phyloP scores from a whole-genome alignment of 129 eudicot species.

The Helichrysum umbraculigerum region DNA sequence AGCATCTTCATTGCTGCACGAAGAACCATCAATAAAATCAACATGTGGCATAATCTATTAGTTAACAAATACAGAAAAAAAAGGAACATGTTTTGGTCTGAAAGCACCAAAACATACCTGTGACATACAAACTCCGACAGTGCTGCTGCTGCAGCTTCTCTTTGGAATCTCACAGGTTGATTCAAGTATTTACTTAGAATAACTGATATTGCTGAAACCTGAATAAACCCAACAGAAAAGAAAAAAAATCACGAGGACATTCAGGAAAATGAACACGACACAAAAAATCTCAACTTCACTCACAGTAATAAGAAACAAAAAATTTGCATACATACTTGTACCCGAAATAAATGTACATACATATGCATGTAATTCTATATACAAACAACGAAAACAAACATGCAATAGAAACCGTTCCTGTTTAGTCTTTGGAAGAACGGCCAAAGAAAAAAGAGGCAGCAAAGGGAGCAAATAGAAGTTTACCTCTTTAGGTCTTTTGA shows the following conservation, averaged over 20 bases:
- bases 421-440: background rate
- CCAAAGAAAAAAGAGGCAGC: background rate
- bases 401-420: background rate
- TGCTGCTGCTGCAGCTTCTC: conserved; percentile 99
- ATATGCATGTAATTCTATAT: background rate
- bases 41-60: background rate
- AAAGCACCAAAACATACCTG: conserved; percentile 48
- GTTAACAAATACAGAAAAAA: background rate
- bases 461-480: background rate
- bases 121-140: conserved; percentile 83
- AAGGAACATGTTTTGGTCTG: conserved; percentile 8
- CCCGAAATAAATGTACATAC: background rate
- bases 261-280: conserved; percentile 15
- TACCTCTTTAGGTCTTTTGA: conserved; percentile 98
- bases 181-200: conserved; percentile 68
- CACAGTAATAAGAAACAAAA: background rate
- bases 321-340: background rate
- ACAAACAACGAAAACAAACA: background rate
- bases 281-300: background rate
- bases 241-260: background rate
- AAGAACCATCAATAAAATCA: background rate
- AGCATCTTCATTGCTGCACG: conserved; percentile 75
- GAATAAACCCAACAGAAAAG: background rate
- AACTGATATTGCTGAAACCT: conserved; percentile 67
- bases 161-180: conserved; percentile 56